Evolutionary conservation across 2,329 filamentous ascomycete genomes (phyloP), one percentile per base, ranked within the genome.

Genomic region (Ophiostoma sp.): DNA sequence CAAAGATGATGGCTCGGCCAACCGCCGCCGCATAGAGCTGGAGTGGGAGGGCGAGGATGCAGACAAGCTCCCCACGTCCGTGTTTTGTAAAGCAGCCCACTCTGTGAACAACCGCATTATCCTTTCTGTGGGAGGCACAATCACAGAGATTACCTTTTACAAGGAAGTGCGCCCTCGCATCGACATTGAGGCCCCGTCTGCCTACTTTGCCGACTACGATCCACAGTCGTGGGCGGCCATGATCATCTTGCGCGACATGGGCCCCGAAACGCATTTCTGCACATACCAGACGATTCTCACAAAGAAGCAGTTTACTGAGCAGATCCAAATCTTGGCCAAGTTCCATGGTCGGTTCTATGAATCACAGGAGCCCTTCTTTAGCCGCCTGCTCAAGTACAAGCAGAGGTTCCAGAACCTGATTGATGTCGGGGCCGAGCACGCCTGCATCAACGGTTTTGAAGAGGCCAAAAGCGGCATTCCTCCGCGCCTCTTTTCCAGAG

Each of bases 81-180:
- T 55, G 7, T 55, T 55, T 12, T 55, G 50, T n/a, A 55, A 55
- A 19, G 50, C 50, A 2, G 50, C 50, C n/a, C 50, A 55, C 50
- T 55, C 50, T 25, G 50, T 55, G n/a, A 55, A 55, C 50, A 55
- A 55, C 50, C 50, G 50, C 50, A 55, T 55, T n/a, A 55, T 55
- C n/a, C 9, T 55, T 7, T 55, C 50, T 7, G 50, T 55, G n/a
- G 50, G 50, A 22, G 50, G 50, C n/a, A 55, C 50, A 8, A 25
- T 55, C 22, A 55, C 50, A 6, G 50, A 55, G 19, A 55, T 25
- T n/a, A 55, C 8, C 4, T 55, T 55, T 19, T 55, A 55, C 50
- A 55, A 22, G 50, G 50, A 55, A 9, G 50, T 55, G 3, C 50
- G 50, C 50, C 50, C 50, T 17, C 50, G 22, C 5, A 55, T 55